Evolutionary conservation across 345 rosid genomes (phyloP), one percentile per base, ranked within the genome.

Genomic region (Cardamine chenopodiifolia): DNA sequence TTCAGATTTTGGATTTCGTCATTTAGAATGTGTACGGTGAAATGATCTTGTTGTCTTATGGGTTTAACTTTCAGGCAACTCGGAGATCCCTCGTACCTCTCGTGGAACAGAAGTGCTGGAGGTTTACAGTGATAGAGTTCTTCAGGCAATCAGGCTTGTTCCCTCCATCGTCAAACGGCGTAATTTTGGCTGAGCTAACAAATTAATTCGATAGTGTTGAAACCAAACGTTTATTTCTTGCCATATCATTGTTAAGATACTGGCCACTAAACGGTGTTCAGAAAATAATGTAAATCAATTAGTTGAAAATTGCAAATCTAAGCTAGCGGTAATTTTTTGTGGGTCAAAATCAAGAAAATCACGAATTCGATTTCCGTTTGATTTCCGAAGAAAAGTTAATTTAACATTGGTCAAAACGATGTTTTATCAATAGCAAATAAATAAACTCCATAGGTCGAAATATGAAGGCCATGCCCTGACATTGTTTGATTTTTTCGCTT

Each of bases 51-150:
- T 63, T n/a, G n/a, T 77, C 35, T 25, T 70, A n/a, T 65, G 66
- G 23, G 61, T 68, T 62, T 60, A 86, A 90, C 87, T 68, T 55
- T 60, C 92, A 95, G 98, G 86, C 96, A 84, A 66, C 93, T 92
- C 18, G 98, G 97, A 81, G 99, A 95, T 80, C 97, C 99, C 14
- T 80, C 97, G 8, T 92, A 90, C 72, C 79, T 95, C 69, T 90
- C 97, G 17, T 95, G 99, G 99, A 92, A 92, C 86, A 88, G 89
- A 80, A 83, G 75, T 72, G 88, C 98, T 1, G 88, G 92, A 25
- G 91, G 90, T 58, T 76, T 68, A 66, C 26, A 48, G 2, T 71
- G 4, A 12, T 12, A 34, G 8, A 54, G 57, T 45, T 25, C 32
- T 45, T 52, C 29, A 52, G 2, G 49, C 31, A 18, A 25, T 35